Evolutionary conservation across 2,329 filamentous ascomycete species (phyloP), one percentile per base, ranked within the genome.

Genomic region (Trichoderma pleuroti): DNA sequence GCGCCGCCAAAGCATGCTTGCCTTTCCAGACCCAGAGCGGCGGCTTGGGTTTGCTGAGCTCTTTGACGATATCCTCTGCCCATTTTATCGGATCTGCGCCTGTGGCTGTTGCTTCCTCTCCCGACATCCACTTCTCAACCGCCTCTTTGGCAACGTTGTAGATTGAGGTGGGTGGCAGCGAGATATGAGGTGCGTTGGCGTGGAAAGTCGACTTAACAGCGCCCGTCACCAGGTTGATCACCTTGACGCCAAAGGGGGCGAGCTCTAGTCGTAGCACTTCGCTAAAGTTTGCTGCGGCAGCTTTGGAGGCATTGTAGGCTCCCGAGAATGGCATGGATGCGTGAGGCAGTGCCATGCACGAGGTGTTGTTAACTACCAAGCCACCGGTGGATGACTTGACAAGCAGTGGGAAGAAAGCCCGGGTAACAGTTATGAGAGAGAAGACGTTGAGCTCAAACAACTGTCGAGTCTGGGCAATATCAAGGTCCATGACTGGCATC

Each of bases 201-300:
- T 72, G 69, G 10, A 73, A 68, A 5, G 68, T 73, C 11, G 72
- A 67, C 26, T 63, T 52, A 14, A 74, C 68, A 28, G 24, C 42
- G 24, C 68, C 71, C 6, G 74, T 74, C 62, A 71, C 70, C 12
- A 75, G 52, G 36, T 73, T 73, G 30, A 75, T 57, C 18, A 79
- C 77, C 9, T 68, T 72, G 28, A 80, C 69, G 3, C 76, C 74
- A 3, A 80, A 76, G 0, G 77, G 74, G 2, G 66, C 54, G 1
- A 79, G 75, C 71, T 80, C 78, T 0, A 79, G 56, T 0, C 76
- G 75, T 32, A 78, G 66, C 0, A 74, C 74, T 34, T 78, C 75
- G 0, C 76, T 74, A 5, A 78, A 36, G 65, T 67, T 73, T 5
- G 70, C 69, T 14, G 75, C 14, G 0, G 76, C 76, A 0, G 76